phyloP scores from a whole-genome alignment of 495 filamentous ascomycete species.

The Pyrenula massariospora region DNA sequence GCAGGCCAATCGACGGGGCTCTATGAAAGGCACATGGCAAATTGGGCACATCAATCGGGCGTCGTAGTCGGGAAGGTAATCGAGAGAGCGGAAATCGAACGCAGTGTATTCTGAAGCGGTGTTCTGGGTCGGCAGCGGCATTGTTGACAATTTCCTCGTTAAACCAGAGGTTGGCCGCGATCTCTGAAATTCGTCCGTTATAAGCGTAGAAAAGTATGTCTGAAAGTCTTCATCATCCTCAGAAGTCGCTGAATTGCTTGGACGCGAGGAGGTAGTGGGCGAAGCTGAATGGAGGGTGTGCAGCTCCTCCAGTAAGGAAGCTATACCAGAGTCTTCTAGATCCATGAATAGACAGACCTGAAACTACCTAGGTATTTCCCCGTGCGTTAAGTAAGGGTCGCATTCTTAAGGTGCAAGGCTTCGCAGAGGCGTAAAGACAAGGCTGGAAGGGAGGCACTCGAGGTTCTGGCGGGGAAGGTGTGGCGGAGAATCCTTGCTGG shows the following conservation, averaged over 20 bases:
- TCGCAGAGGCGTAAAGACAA: background rate
- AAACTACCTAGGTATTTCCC: no score
- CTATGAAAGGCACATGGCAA: conserved; percentile 62
- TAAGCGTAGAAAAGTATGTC: background rate
- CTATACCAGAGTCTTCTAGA: no score
- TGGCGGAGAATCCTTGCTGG: background rate
- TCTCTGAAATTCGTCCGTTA: background rate
- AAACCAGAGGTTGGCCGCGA: background rate
- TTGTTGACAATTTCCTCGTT: background rate
- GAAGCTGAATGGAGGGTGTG: no score
- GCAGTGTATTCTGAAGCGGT: background rate
- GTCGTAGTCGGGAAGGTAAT: conserved; percentile 58
- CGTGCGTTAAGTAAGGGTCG: no score
- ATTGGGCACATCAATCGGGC: conserved; percentile 75
- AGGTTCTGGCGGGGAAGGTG: background rate
- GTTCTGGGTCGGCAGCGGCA: background rate
- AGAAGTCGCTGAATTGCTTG: no score
- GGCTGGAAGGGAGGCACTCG: background rate
- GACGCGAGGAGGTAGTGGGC: no score
- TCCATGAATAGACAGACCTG: no score
- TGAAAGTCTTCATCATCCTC: background rate
- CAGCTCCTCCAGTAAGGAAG: no score
- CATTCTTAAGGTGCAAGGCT: background rate
- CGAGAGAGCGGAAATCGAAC: conserved; percentile 57
- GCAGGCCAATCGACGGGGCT: conserved; percentile 61